phyloP scores from a whole-genome alignment of 352 stramenopile species.

The Phytophthora sansomeana region DNA sequence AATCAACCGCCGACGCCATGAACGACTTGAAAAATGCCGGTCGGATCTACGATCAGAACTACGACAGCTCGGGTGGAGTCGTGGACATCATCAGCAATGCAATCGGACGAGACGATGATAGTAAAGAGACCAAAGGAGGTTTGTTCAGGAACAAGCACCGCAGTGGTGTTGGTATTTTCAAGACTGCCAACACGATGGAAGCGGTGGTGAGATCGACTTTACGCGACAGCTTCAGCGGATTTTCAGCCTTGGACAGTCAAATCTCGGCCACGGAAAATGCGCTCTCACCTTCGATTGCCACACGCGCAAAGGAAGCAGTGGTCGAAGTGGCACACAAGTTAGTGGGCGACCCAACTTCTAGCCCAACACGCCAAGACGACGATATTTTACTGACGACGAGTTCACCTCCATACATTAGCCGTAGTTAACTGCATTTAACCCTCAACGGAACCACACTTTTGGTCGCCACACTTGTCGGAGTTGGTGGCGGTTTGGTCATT shows the following conservation, averaged over 20 bases:
- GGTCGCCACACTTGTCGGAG: too few species aligned
- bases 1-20: constrained; percentile 36
- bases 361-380: constrained; percentile 8
- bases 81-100: constrained; percentile 20
- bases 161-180: not conserved
- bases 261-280: constrained; percentile 29
- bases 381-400: too few species aligned
- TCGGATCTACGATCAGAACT: constrained; percentile 40
- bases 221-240: constrained; percentile 31
- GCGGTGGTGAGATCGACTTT: constrained; percentile 34
- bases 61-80: constrained; percentile 13
- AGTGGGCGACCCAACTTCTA: constrained; percentile 13
- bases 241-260: constrained; percentile 37
- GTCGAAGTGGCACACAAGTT: constrained; percentile 27
- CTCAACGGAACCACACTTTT: too few species aligned
- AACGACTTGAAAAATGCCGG: constrained; percentile 40
- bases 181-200: constrained; percentile 30
- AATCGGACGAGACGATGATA: constrained; percentile 13
- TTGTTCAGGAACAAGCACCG: constrained; percentile 14
- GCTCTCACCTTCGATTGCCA: constrained; percentile 28
- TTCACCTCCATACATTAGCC: too few species aligned
- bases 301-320: constrained; percentile 31
- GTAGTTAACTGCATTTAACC: too few species aligned
- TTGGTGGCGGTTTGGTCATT: too few species aligned
- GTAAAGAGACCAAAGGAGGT: constrained; percentile 7